Conservation (phyloP, 352 stramenopile species). For the Globisporangium rhizosaccharum region DNA sequence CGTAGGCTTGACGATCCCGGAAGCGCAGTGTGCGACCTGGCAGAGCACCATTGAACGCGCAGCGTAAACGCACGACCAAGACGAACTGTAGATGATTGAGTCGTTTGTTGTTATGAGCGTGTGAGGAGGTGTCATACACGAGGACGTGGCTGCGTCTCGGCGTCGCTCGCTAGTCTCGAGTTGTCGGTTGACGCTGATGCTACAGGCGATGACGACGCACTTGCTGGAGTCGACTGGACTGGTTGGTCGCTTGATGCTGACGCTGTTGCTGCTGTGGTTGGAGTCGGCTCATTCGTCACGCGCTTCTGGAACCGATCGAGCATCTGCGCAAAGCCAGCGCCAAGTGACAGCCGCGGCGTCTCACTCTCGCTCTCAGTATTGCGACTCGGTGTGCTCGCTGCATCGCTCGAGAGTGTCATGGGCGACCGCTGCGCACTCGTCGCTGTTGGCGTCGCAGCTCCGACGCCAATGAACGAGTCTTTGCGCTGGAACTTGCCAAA, state of each 20-base stretch:
- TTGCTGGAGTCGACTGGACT: too few species aligned
- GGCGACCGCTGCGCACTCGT: slow-evolving; percentile 6
- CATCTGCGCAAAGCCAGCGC: slow-evolving; percentile 2
- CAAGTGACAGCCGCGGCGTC: not conserved
- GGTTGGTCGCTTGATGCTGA: not conserved
- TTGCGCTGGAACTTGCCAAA: slow-evolving; percentile 20
- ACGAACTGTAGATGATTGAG: not conserved
- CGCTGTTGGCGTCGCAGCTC: not conserved
- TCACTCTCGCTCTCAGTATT: not conserved
- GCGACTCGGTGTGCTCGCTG: too few species aligned
- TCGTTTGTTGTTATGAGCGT: too few species aligned
- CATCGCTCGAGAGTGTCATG: too few species aligned
- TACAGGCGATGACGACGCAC: too few species aligned
- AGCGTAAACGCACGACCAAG: not conserved
- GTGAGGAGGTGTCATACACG: too few species aligned
- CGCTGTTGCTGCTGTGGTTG: not conserved
- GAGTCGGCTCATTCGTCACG: not conserved
- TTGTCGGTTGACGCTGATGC: too few species aligned
- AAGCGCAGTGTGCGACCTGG: slow-evolving; percentile 18
- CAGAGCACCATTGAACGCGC: not conserved
- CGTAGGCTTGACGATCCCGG: slow-evolving; percentile 38
- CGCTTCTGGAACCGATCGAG: slow-evolving; percentile 8
- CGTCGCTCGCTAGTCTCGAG: too few species aligned
- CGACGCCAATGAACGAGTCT: slow-evolving; percentile 3
- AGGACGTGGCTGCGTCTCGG: too few species aligned